phyloP scores from a whole-genome alignment of 2,329 filamentous ascomycete species.

The Seiridium unicorne region DNA sequence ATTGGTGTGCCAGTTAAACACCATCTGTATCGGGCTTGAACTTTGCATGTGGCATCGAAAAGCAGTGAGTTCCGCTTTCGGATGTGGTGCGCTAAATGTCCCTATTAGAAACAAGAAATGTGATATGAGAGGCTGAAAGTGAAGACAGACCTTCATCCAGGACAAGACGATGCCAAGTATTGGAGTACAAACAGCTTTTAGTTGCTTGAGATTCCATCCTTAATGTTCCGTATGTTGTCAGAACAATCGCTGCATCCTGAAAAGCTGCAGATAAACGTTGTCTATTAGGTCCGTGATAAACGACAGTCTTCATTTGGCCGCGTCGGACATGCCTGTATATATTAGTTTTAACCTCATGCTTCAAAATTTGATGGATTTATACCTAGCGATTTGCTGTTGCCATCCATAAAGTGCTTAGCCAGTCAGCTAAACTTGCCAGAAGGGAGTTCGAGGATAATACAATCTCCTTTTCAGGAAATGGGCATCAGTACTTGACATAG shows the following conservation, averaged over 20 bases:
- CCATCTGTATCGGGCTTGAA: conserved; percentile 30
- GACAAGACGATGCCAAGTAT: conserved; percentile 13
- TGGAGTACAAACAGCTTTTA: conserved; percentile 10
- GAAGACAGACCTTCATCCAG: conserved; percentile 35
- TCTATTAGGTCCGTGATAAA: background rate
- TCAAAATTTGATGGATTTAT: background rate
- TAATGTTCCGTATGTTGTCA: background rate
- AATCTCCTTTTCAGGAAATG: background rate
- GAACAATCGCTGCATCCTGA: background rate
- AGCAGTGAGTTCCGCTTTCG: conserved; percentile 27
- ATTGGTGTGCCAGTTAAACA: conserved; percentile 40
- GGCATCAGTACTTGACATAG: background rate
- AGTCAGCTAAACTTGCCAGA: background rate
- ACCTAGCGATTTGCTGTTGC: conserved; percentile 24
- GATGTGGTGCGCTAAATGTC: conserved; percentile 32
- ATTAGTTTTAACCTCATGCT: background rate
- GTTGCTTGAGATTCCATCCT: conserved; percentile 7
- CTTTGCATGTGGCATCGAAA: conserved; percentile 24
- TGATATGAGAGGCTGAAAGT: no score
- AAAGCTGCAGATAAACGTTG: background rate
- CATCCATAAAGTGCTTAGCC: conserved; percentile 21
- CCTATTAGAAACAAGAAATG: background rate
- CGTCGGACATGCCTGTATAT: background rate
- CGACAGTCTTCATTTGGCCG: background rate
- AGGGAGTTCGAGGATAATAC: background rate